Conservation (phyloP, 2,329 filamentous ascomycete genomes). For the Trichoderma harzianum region DNA sequence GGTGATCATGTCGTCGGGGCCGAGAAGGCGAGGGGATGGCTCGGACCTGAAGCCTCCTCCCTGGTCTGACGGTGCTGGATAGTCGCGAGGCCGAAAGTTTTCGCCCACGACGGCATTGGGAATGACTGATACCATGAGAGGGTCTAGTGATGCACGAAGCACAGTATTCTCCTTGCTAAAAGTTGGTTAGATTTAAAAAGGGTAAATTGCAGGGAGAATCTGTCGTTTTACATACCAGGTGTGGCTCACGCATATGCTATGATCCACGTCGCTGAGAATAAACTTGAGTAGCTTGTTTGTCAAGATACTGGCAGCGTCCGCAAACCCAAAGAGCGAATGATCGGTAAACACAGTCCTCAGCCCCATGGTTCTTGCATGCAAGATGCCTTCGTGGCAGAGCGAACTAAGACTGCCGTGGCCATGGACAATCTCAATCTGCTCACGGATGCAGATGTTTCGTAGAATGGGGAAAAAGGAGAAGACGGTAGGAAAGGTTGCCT, state of each 20-base stretch:
- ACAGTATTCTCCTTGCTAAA: conserved; percentile 95
- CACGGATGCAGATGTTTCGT: conserved; percentile 89
- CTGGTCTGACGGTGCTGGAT: conserved; percentile 34
- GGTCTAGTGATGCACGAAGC: conserved; percentile 87
- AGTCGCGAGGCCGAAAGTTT: conserved; percentile 73
- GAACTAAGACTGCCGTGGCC: conserved; percentile 94
- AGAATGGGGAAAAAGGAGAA: conserved; percentile 99
- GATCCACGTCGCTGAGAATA: conserved; percentile 90
- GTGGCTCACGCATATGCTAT: conserved; percentile 97
- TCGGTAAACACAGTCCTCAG: conserved; percentile 95
- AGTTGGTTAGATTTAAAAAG: background rate
- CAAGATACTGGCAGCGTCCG: conserved; percentile 90
- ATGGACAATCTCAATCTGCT: conserved; percentile 95
- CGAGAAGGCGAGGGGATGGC: conserved; percentile 63
- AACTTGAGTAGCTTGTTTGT: conserved; percentile 98
- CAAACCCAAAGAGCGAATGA: conserved; percentile 95
- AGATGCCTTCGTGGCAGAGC: conserved; percentile 88
- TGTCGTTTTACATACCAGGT: conserved; percentile 65
- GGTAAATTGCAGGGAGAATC: background rate
- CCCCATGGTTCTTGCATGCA: conserved; percentile 95
- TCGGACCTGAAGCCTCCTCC: conserved; percentile 38
- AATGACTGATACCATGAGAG: conserved; percentile 95
- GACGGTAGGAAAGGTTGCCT: conserved; percentile 90
- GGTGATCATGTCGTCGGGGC: conserved; percentile 82
- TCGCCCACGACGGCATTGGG: conserved; percentile 96